These are phyloP conservation scores for Hansfordia pulvinata DNA, from an alignment of 2,329 filamentous ascomycete genomes.

Conservation along the genomic window DNA sequence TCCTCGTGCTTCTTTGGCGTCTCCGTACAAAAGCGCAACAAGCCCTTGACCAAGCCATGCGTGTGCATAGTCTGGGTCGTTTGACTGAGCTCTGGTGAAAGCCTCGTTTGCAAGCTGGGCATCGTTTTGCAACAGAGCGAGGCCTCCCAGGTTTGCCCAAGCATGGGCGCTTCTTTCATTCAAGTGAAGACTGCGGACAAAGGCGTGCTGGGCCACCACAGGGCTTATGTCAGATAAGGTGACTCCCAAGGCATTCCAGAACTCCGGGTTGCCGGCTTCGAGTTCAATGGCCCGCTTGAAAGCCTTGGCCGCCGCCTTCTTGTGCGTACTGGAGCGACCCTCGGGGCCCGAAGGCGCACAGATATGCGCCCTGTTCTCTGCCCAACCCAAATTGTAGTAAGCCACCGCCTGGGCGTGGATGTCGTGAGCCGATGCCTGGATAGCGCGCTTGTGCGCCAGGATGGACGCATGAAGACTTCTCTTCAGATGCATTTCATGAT, in stretches of 20 bases:
- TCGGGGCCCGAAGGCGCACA: constrained; percentile 40
- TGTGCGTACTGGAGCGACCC: constrained; percentile 51
- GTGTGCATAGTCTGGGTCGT: constrained; percentile 83
- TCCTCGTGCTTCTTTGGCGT: constrained; percentile 62
- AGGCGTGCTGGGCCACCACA: constrained; percentile 81
- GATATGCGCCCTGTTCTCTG: constrained; percentile 68
- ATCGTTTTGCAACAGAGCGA: constrained; percentile 79
- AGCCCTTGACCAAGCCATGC: constrained; percentile 92
- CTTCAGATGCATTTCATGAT: too few relatives aligned
- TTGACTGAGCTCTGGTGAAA: constrained; percentile 83
- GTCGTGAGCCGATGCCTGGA: constrained; percentile 60
- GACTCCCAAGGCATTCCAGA: constrained; percentile 93
- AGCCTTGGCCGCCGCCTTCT: constrained; percentile 71
- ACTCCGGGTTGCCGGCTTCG: constrained; percentile 86
- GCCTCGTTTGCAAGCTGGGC: constrained; percentile 75
- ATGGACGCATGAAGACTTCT: constrained; percentile 59
- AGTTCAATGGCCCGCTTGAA: constrained; percentile 96
- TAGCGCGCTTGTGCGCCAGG: constrained; percentile 75
- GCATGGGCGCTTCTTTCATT: constrained; percentile 75
- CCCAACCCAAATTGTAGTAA: constrained; percentile 94
- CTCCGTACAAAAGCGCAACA: constrained; percentile 64
- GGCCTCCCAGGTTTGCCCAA: constrained; percentile 83
- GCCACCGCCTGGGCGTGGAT: constrained; percentile 85
- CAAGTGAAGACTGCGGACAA: constrained; percentile 82
- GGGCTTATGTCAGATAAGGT: constrained; percentile 79